Base-by-base conservation (phyloP, 108 stramenopile species). In the Cyclotella kingstonii region DNA sequence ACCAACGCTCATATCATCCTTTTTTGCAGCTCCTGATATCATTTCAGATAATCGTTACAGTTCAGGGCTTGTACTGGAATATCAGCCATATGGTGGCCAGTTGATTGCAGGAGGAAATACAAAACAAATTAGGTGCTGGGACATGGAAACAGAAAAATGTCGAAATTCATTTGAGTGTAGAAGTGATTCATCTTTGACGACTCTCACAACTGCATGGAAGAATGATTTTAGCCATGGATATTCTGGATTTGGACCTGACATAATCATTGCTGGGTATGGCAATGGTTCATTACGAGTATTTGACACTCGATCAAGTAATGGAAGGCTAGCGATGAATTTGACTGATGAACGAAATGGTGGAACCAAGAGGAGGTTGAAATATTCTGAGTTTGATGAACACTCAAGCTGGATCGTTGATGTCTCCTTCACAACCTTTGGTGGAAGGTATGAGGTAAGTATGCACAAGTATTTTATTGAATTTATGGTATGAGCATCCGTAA, bases 31-130 rank as follows among this genome's bases (percentile, higher is more conserved):
- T 25, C 91, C 95, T 14, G 89, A 94, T 60, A 63, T 96, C 48
- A 57, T 61, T 47, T 43, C 79, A 5, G 87, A 83, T 15, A 65
- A 80, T 38, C 56, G 87, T 21, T 70, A 53, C 19, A 76, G 77
- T 19, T 83, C 89, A 46, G 98, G 96, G 2, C 65, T 97, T 30
- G 80, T 97, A 28, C 74, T 90, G 25, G 86, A 96, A 62, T 97
- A 91, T 87, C 87, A 95, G 47, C 84, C 85, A 31, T 61, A 38
- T 31, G 68, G 56, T 12, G 95, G 95, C 0, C 63, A 63, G 18
- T 66, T 98, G 27, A 58, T 90, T 45, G 70, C 83, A 5, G 97
- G 90, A n/a, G 98, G 98, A 4, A 86, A 80, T 60, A 76, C 79
- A 7, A 76, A 66, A 11, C 35, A 46, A n/a, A 68, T 99, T 12